Base-by-base conservation (phyloP, 2,329 filamentous ascomycete genomes). In the Stagonosporopsis cucurbitacearum region DNA sequence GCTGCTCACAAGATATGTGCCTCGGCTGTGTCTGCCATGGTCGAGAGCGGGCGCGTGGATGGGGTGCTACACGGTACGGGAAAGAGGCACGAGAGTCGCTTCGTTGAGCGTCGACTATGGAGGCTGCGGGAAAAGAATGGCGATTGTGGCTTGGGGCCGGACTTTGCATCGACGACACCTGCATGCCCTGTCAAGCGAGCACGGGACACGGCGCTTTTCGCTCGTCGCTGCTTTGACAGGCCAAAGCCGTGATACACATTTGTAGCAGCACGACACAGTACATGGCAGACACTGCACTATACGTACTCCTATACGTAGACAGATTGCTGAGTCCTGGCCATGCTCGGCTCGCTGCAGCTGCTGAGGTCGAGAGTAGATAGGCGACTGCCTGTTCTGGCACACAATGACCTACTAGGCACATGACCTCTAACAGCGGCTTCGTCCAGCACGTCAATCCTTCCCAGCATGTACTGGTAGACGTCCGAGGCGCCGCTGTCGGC, bases 61-160 rank as follows among this genome's bases (percentile, higher is more conserved):
- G 45, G 20, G 25, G 39, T 43, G 43, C 35, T 46, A 36, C 43
- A 25, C n/a, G n/a, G n/a, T n/a, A n/a, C n/a, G n/a, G n/a, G n/a
- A n/a, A n/a, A n/a, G n/a, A n/a, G n/a, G n/a, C n/a, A n/a, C n/a
- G n/a, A n/a, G n/a, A n/a, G n/a, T n/a, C n/a, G n/a, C n/a, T 41
- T 55, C 41, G 46, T 44, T 49, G 45, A 26, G 51, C n/a, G 28
- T 23, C 19, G 17, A n/a, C 17, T 45, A 45, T 54, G 51, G 51
- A 45, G 45, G 12, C 51, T 36, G 46, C 52, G 45, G 52, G 35
- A 54, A 55, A 55, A 49, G 25, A 54, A 50, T 13, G 46, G 44
- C 40, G 20, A 15, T 55, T 55, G 33, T 55, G 46, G 45, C 40
- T 40, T 47, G n/a, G 35, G 49, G n/a, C 50, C 37, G 39, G 32